A percentile compares a stretch with the other conserved stretches of the same genome.
Conservation (phyloP, 139 green algal species). For the Chlamydomonas sp. region DNA sequence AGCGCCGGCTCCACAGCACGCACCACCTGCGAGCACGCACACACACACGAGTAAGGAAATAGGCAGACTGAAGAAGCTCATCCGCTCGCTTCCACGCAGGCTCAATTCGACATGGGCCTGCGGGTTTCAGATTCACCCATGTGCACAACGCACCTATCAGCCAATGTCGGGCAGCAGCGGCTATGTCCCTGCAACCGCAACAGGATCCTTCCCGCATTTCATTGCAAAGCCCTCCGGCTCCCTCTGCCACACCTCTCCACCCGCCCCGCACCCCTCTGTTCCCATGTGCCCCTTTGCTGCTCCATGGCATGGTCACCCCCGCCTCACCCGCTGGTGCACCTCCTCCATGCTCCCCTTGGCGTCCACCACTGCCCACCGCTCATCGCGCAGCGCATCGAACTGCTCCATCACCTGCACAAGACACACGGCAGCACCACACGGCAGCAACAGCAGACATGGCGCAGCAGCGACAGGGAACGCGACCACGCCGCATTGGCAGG, state of each 20-base stretch:
- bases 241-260: too few relatives aligned
- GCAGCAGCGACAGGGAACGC: too few relatives aligned
- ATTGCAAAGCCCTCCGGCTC: too few relatives aligned
- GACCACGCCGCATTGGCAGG: too few relatives aligned
- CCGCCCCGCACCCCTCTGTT: too few relatives aligned
- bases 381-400: conserved; percentile 24
- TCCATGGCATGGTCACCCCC: not conserved
- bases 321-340: conserved; percentile 29
- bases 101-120: not conserved
- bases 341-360: conserved; percentile 31
- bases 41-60: not conserved
- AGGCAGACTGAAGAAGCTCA: not conserved
- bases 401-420: conserved; percentile 9
- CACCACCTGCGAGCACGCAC: conserved; percentile 1
- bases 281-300: too few relatives aligned
- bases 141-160: too few relatives aligned
- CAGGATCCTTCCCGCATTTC: too few relatives aligned
- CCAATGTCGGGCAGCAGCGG: too few relatives aligned
- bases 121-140: too few relatives aligned
- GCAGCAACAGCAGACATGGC: not conserved
- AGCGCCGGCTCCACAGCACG: conserved; percentile 10
- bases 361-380: conserved; percentile 41
- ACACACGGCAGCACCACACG: not conserved
- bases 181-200: too few relatives aligned
- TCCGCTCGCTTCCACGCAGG: not conserved